Percentiles rank a stretch among this genome's conserved stretches.
These are phyloP conservation scores for Fusarium devonianum DNA, from an alignment of 2,329 filamentous ascomycete genomes.

Conservation along the genomic window DNA sequence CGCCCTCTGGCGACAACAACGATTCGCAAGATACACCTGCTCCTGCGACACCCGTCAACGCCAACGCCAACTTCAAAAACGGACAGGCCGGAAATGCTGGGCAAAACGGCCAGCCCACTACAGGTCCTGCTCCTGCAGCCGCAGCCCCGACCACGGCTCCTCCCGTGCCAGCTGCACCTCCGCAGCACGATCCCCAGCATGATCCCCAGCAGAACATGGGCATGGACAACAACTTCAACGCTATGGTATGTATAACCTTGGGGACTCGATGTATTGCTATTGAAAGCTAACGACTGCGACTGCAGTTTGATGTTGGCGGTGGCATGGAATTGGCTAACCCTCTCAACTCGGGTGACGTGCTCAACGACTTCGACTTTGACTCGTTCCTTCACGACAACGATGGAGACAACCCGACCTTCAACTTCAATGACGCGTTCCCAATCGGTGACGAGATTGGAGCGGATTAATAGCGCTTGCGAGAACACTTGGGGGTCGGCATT, in stretches of 20 bases:
- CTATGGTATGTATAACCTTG: conserved; percentile 51
- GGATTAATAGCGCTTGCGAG: conserved; percentile 51
- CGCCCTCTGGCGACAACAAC: conserved; percentile 63
- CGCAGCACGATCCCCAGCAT: conserved; percentile 20
- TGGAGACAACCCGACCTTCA: conserved; percentile 57
- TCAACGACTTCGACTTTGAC: conserved; percentile 73
- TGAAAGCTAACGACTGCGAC: conserved; percentile 14
- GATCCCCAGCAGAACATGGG: conserved; percentile 50
- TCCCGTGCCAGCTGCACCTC: conserved; percentile 23
- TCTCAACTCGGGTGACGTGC: conserved; percentile 60
- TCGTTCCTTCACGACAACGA: conserved; percentile 69
- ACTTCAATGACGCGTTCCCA: conserved; percentile 61
- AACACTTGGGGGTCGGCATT: conserved; percentile 41
- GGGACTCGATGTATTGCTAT: conserved; percentile 7
- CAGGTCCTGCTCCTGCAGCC: conserved; percentile 44
- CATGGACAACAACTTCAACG: conserved; percentile 52
- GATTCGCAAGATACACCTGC: conserved; percentile 66
- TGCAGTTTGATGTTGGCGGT: conserved; percentile 53
- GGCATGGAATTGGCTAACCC: conserved; percentile 65
- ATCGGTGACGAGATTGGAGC: conserved; percentile 66
- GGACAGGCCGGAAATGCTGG: conserved; percentile 38
- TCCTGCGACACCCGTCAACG: conserved; percentile 66
- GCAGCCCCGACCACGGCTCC: conserved; percentile 45
- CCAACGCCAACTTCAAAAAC: conserved; percentile 52
- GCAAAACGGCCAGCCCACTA: conserved; percentile 45